A percentile compares a stretch with the other conserved stretches of the same genome.
phyloP scores from a whole-genome alignment of 129 eudicot species.

The Escallonia herrerae region DNA sequence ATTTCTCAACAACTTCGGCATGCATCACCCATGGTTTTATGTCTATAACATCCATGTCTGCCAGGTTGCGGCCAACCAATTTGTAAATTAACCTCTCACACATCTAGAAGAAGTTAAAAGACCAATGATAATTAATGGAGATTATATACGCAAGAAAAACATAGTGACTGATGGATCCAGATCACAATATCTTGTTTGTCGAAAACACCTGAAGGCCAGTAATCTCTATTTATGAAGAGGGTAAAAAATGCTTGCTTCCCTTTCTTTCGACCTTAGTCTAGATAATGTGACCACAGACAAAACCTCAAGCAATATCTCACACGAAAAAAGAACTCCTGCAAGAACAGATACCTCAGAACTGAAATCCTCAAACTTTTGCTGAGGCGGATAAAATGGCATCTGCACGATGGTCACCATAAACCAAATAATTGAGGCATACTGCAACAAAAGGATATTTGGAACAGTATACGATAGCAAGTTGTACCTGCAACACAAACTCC shows the following conservation, averaged over 20 bases:
- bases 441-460: constrained; percentile 1
- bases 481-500: constrained; percentile 93
- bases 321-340: constrained; percentile 29
- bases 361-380: constrained; percentile 80
- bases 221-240: too few species aligned
- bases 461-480: not conserved
- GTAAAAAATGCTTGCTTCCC: too few species aligned
- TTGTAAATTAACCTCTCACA: constrained; percentile 75
- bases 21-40: constrained; percentile 99
- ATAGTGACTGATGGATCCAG: too few species aligned
- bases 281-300: too few species aligned
- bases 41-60: constrained; percentile 73
- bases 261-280: too few species aligned
- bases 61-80: constrained; percentile 73
- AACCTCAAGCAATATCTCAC: too few species aligned
- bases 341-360: constrained; percentile 47
- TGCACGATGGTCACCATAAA: constrained; percentile 20
- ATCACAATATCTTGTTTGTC: too few species aligned
- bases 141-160: too few species aligned
- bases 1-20: constrained; percentile 90
- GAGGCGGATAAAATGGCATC: constrained; percentile 96
- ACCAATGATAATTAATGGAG: constrained; percentile 5
- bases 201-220: too few species aligned
- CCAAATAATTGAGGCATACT: not conserved
- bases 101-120: constrained; percentile 43